A percentile compares a stretch with the other conserved stretches of the same genome.
These are phyloP conservation scores for Tulasnella sp. DNA, from an alignment of 768 basidiomycete species.

Conservation along the genomic window DNA sequence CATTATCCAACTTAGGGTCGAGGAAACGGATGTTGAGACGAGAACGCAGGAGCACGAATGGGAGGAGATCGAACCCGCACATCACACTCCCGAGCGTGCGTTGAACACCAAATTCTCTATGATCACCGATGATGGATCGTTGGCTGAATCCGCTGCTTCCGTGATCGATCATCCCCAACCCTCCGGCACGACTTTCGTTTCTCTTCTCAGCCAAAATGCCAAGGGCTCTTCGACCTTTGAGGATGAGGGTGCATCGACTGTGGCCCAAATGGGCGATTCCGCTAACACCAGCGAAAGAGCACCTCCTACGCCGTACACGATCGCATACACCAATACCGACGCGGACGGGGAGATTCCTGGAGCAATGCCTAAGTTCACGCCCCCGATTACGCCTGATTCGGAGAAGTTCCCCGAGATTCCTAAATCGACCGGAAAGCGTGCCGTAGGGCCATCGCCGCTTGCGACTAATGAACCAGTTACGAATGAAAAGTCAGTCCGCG, in stretches of 20 bases:
- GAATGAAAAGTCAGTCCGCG: background rate
- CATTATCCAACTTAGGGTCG: background rate
- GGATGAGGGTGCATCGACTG: background rate
- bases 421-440: background rate
- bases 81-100: no score
- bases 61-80: constrained; percentile 1
- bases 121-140: constrained; percentile 3
- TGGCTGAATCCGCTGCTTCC: constrained; percentile 6
- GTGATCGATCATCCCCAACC: background rate
- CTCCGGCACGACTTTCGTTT: background rate
- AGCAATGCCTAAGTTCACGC: constrained; percentile 6
- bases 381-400: constrained; percentile 14
- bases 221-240: background rate
- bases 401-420: background rate
- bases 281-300: background rate
- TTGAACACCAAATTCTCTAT: background rate
- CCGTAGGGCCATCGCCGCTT: background rate
- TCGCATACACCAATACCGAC: background rate
- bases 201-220: constrained; percentile 1
- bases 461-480: background rate
- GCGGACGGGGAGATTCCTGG: background rate
- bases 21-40: background rate
- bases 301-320: background rate
- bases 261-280: background rate
- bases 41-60: background rate